These are phyloP conservation scores for Schwanniomyces occidentalis DNA, from an alignment of 805 yeast genomes.

Conservation along the genomic window DNA sequence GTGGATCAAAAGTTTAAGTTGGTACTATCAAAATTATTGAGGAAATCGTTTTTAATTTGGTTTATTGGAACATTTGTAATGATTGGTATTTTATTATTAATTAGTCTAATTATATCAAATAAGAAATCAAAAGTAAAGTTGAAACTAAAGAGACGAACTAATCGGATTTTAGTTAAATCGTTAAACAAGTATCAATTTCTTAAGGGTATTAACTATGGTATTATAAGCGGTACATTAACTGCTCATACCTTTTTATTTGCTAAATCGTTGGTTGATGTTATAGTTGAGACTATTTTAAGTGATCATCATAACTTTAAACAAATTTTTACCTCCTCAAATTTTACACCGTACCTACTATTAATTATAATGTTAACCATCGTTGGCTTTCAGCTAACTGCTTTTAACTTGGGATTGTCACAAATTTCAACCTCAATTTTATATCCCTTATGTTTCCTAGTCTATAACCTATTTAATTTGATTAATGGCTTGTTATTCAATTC, in stretches of 20 bases:
- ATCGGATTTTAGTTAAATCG: constrained; percentile 7
- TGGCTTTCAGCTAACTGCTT: constrained; percentile 65
- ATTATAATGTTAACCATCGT: constrained; percentile 60
- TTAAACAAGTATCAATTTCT: constrained; percentile 28
- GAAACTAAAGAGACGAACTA: constrained; percentile 7
- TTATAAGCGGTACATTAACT: constrained; percentile 72
- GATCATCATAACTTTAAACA: constrained; percentile 20
- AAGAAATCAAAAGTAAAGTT: constrained; percentile 10
- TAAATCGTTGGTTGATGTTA: constrained; percentile 75
- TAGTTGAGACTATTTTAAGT: constrained; percentile 45
- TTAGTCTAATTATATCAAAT: constrained; percentile 21
- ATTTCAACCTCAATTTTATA: constrained; percentile 77
- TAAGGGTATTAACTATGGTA: constrained; percentile 66
- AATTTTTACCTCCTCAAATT: constrained; percentile 18
- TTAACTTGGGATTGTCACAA: constrained; percentile 70
- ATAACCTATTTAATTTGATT: constrained; percentile 61
- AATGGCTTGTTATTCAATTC: constrained; percentile 59
- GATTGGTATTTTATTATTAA: constrained; percentile 23
- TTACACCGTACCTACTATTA: constrained; percentile 46
- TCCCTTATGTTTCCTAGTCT: constrained; percentile 83
- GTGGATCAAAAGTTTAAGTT: constrained; percentile 35
- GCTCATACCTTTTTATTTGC: constrained; percentile 86
- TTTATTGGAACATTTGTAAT: constrained; percentile 34
- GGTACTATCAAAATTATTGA: constrained; percentile 36
- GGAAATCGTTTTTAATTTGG: constrained; percentile 61